Conservation (phyloP, 78 protist species). For the Diacronema lutheri region DNA sequence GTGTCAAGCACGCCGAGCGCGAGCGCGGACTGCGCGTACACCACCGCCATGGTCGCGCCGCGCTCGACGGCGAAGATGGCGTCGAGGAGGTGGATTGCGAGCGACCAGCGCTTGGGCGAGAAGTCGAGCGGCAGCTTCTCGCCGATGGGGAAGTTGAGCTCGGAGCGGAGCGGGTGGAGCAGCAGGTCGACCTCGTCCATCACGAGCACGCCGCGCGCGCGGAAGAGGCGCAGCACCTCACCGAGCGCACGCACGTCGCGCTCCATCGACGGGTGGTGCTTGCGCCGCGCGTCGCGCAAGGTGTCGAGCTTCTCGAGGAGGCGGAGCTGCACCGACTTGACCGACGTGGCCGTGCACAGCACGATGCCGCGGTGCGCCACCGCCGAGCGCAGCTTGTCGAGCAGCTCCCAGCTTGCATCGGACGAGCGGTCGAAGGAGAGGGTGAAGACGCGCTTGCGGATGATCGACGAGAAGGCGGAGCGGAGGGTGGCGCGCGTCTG, state of each 20-base stretch:
- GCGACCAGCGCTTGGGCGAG: constrained; percentile 33
- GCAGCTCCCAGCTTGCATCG: background rate
- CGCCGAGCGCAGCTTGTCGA: constrained; percentile 29
- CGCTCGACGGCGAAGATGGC: constrained; percentile 13
- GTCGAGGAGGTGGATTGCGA: constrained; percentile 28
- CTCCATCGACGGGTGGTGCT: background rate
- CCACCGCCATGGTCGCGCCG: background rate
- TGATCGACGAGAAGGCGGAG: constrained; percentile 42
- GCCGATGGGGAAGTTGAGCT: constrained; percentile 84
- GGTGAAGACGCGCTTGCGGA: constrained; percentile 53
- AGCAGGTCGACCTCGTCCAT: constrained; percentile 71
- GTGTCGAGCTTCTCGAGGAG: constrained; percentile 35
- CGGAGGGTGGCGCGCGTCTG: constrained; percentile 43
- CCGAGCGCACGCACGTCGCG: background rate
- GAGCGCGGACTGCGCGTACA: background rate
- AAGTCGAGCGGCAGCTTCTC: constrained; percentile 21
- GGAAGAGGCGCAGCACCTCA: background rate
- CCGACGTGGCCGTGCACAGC: constrained; percentile 41
- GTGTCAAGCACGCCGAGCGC: background rate
- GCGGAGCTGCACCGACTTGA: constrained; percentile 48
- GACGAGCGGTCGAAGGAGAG: constrained; percentile 50
- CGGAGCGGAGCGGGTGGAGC: constrained; percentile 74
- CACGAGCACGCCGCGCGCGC: constrained; percentile 22
- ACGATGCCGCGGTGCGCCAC: constrained; percentile 44
- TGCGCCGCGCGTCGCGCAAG: constrained; percentile 15